Conservation (phyloP, 2,329 filamentous ascomycete species). For the Aspergillus fructus region DNA sequence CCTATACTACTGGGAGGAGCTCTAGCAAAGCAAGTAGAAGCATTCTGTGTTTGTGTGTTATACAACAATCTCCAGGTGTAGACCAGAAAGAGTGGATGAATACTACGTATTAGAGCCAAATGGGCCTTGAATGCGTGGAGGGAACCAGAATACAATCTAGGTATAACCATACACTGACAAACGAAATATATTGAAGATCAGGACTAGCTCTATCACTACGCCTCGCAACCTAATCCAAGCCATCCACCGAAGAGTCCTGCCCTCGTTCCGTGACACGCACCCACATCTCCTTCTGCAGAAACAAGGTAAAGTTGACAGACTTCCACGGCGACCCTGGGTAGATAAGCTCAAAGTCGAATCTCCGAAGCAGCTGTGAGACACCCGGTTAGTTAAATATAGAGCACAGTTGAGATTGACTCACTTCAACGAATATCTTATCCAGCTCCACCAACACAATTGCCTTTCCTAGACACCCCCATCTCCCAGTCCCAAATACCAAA, state of each 20-base stretch:
- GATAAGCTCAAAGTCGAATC: not conserved
- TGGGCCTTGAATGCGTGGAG: too few relatives aligned
- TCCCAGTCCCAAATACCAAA: not conserved
- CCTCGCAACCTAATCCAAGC: not conserved
- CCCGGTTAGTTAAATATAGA: too few relatives aligned
- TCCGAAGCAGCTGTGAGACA: not conserved
- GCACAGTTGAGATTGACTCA: too few relatives aligned
- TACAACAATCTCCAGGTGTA: too few relatives aligned
- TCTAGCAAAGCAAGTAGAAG: too few relatives aligned
- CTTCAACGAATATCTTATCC: not conserved
- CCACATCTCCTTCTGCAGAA: not conserved
- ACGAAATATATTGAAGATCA: too few relatives aligned
- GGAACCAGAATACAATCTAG: too few relatives aligned
- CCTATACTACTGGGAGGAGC: too few relatives aligned
- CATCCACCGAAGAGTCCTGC: not conserved
- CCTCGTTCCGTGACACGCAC: not conserved
- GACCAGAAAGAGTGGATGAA: too few relatives aligned
- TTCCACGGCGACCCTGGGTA: not conserved
- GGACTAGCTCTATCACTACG: not conserved
- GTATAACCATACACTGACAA: too few relatives aligned
- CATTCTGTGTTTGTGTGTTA: too few relatives aligned
- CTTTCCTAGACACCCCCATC: not conserved
- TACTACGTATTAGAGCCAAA: too few relatives aligned
- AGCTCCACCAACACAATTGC: not conserved
- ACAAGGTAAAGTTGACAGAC: not conserved